Conservation (phyloP, 495 filamentous ascomycete genomes). For the Talaromyces wortmannii region DNA sequence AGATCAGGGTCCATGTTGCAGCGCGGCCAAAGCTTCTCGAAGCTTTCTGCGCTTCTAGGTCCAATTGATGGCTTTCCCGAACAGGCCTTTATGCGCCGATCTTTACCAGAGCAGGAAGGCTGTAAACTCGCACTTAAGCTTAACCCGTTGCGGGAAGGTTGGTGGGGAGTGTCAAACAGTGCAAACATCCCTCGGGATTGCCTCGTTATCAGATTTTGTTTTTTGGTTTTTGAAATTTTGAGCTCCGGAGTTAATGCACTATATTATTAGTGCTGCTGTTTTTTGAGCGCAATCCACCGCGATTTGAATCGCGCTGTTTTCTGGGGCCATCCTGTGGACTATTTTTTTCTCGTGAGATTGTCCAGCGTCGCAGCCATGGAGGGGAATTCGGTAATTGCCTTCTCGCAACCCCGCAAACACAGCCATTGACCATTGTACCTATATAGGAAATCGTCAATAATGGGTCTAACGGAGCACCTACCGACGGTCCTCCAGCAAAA, state of each 20-base stretch:
- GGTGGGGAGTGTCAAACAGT: too few species aligned
- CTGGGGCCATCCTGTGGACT: neutral
- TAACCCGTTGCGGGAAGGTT: too few species aligned
- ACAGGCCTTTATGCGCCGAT: neutral
- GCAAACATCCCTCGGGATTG: too few species aligned
- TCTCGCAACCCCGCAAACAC: neutral
- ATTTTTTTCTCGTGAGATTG: neutral
- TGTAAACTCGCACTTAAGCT: neutral
- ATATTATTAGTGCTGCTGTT: too few species aligned
- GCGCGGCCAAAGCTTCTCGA: neutral
- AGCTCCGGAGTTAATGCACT: too few species aligned
- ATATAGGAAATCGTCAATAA: neutral
- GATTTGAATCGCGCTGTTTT: neutral
- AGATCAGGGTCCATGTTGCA: too few species aligned
- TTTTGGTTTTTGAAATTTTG: too few species aligned
- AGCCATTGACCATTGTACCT: neutral
- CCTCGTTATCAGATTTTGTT: too few species aligned
- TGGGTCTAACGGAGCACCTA: neutral
- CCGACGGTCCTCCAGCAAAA: slow-evolving; percentile 50
- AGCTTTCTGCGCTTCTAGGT: neutral
- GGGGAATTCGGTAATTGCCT: neutral
- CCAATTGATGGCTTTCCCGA: neutral
- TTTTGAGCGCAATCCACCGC: too few species aligned
- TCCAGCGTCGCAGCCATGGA: neutral
- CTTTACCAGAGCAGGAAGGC: neutral